Conservation (phyloP, 176 grass and related monocot species). For the Metroxylon sagu region DNA sequence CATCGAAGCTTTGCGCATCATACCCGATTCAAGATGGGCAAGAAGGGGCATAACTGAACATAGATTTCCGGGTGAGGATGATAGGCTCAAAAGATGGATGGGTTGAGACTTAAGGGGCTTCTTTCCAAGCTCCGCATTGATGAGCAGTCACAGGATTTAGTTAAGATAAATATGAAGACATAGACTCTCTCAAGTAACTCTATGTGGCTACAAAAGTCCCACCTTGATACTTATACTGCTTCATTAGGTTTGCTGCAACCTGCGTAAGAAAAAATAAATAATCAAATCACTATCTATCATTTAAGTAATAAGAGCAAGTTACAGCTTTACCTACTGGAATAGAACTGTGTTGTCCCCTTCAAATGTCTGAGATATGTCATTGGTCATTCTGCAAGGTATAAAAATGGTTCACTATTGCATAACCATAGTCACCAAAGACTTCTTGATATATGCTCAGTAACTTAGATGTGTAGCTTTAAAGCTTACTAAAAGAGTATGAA, state of each 20-base stretch:
- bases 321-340: slow-evolving; percentile 65
- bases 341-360: slow-evolving; percentile 99
- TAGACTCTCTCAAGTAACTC: slow-evolving; percentile 97
- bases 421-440: slow-evolving; percentile 89
- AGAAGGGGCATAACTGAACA: slow-evolving; percentile 77
- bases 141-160: slow-evolving; percentile 85
- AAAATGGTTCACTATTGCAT: slow-evolving; percentile 91
- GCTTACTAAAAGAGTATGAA: slow-evolving; percentile 83
- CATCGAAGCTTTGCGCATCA: slow-evolving; percentile 40
- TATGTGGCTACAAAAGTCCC: slow-evolving; percentile 77
- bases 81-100: slow-evolving; percentile 51
- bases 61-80: slow-evolving; percentile 61
- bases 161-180: slow-evolving; percentile 78
- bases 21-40: slow-evolving; percentile 32
- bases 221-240: slow-evolving; percentile 86
- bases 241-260: slow-evolving; percentile 83
- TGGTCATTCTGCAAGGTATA: slow-evolving; percentile 75
- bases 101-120: slow-evolving; percentile 63
- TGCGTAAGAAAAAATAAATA: slow-evolving; percentile 26
- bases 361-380: slow-evolving; percentile 99
- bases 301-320: slow-evolving; percentile 1
- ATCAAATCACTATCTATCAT: background rate
- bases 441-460: slow-evolving; percentile 91
- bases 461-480: slow-evolving; percentile 83
- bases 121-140: slow-evolving; percentile 35